phyloP scores from a whole-genome alignment of 768 basidiomycete species.

The Lactifluus piperatus region DNA sequence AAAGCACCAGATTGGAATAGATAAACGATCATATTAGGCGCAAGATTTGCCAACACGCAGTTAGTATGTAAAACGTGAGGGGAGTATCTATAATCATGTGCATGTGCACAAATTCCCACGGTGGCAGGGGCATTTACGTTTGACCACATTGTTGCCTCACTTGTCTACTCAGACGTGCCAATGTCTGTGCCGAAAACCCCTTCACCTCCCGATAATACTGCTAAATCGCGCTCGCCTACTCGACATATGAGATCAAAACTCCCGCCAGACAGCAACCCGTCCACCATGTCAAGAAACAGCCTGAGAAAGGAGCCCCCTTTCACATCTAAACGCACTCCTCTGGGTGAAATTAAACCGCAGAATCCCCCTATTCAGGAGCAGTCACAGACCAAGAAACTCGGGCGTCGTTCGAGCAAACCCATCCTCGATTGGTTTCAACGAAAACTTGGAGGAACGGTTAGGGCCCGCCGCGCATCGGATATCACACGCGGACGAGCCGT shows the following conservation, averaged over 20 bases:
- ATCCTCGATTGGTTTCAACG: slow-evolving; percentile 88
- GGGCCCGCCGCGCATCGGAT: slow-evolving; percentile 42
- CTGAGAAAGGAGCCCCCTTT: slow-evolving; percentile 11
- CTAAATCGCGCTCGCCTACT: neutral
- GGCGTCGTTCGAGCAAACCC: slow-evolving; percentile 70
- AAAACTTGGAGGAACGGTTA: slow-evolving; percentile 66
- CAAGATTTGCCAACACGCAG: too few relatives aligned
- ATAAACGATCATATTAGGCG: too few relatives aligned
- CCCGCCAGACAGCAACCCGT: neutral
- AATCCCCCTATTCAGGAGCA: slow-evolving; percentile 22
- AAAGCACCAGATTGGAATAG: too few relatives aligned
- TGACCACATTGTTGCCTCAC: slow-evolving; percentile 4
- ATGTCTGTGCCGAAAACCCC: neutral
- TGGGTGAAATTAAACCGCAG: slow-evolving; percentile 19
- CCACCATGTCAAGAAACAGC: slow-evolving; percentile 7
- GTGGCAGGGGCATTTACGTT: neutral
- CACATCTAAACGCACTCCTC: slow-evolving; percentile 17
- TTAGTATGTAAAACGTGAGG: too few relatives aligned
- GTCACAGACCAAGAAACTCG: slow-evolving; percentile 50
- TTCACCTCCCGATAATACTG: neutral
- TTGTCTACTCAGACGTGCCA: neutral
- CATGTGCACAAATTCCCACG: slow-evolving; percentile 5
- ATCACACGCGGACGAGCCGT: slow-evolving; percentile 17
- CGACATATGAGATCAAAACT: neutral
- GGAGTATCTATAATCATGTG: neutral